Evolutionary conservation across 176 grass and related monocot genomes (phyloP).

Genomic region (Triticum dicoccoides): DNA sequence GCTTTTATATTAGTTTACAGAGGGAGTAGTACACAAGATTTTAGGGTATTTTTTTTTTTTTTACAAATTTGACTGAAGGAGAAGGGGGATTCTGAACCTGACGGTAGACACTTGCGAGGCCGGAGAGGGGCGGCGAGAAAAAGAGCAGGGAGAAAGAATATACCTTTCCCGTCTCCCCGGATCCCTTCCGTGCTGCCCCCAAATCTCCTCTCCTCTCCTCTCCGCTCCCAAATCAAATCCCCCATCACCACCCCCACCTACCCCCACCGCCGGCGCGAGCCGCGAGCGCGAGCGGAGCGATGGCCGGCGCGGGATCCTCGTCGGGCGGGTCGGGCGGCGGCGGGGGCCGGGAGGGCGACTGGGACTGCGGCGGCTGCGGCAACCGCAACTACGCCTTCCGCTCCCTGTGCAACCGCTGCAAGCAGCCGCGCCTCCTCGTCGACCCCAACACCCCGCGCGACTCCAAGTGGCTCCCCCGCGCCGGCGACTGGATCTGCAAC

Average conservation of each 20-base stretch:
- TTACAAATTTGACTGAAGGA: too few relatives aligned
- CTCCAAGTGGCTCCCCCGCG: constrained; percentile 96
- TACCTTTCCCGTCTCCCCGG: neutral
- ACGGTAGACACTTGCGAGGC: too few relatives aligned
- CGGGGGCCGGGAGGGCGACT: constrained; percentile 75
- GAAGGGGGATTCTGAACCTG: neutral
- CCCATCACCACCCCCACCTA: neutral
- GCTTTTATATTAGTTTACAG: too few relatives aligned
- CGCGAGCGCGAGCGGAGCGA: neutral
- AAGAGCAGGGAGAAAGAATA: neutral
- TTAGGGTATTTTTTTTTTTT: too few relatives aligned
- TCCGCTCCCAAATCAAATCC: constrained; percentile 4
- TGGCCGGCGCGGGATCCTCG: constrained; percentile 41
- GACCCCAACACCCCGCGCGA: constrained; percentile 76
- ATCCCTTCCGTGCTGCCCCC: neutral
- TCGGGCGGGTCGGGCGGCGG: constrained; percentile 13
- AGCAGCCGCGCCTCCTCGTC: constrained; percentile 87
- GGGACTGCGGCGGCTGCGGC: constrained; percentile 75
- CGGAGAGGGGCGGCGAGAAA: neutral
- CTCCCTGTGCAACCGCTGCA: constrained; percentile 97
- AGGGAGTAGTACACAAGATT: too few relatives aligned
- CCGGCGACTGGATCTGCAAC: constrained; percentile 96
- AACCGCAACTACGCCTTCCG: constrained; percentile 99
- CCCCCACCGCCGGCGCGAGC: neutral
- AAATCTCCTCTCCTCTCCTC: neutral